Percentiles rank a stretch among this genome's conserved stretches.
Evolutionary conservation across 2,329 filamentous ascomycete species (phyloP).

Genomic region (Byssothecium circinans): DNA sequence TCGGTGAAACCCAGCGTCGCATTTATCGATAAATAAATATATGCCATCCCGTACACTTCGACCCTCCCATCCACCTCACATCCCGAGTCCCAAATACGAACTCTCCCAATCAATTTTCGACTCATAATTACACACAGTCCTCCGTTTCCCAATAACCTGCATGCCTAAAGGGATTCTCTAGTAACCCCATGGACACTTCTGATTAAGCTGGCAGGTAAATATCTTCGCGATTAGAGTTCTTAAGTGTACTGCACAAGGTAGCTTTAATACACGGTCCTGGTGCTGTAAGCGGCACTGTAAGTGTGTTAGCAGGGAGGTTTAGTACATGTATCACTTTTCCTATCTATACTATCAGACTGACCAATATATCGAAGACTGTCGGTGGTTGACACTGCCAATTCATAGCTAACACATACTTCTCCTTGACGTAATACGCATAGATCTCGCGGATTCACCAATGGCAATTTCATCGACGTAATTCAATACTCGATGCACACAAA

Average conservation of each 20-base stretch:
- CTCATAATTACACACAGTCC: slow-evolving; percentile 54
- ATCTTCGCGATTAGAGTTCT: slow-evolving; percentile 53
- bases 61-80: too few relatives aligned
- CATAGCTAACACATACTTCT: too few relatives aligned
- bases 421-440: too few relatives aligned
- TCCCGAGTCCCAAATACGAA: slow-evolving; percentile 17
- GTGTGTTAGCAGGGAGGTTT: slow-evolving; percentile 48
- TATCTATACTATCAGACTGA: slow-evolving; percentile 49
- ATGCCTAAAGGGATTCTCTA: slow-evolving; percentile 55
- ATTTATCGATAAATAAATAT: too few relatives aligned
- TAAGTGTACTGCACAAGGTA: slow-evolving; percentile 48
- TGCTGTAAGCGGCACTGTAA: slow-evolving; percentile 49
- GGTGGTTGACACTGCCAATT: too few relatives aligned
- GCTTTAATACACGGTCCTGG: slow-evolving; percentile 50
- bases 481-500: too few relatives aligned
- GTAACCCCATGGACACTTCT: slow-evolving; percentile 56
- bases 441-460: too few relatives aligned
- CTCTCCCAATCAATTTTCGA: slow-evolving; percentile 49
- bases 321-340: slow-evolving; percentile 43
- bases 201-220: slow-evolving; percentile 59
- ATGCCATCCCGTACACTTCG: too few relatives aligned
- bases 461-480: too few relatives aligned
- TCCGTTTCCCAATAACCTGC: slow-evolving; percentile 57
- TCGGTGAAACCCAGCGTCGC: not conserved
- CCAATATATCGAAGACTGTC: slow-evolving; percentile 59